Evolutionary conservation across 768 basidiomycete genomes (phyloP), one percentile per base, ranked within the genome.

Genomic region (Auriscalpium orientale): DNA sequence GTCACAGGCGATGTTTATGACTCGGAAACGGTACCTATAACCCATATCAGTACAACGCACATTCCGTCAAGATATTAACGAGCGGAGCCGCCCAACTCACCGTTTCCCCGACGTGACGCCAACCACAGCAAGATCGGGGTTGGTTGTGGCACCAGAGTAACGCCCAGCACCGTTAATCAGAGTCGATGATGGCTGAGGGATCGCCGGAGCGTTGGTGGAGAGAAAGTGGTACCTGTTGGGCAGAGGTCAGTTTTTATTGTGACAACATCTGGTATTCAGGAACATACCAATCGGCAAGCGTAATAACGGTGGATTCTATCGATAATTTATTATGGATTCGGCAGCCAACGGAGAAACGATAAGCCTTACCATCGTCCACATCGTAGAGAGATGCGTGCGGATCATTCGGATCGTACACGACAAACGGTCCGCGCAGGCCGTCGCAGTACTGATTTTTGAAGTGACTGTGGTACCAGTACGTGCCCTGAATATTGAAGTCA

Each of bases 1-100:
- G 69, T 70, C 65, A 62, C 84, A 84, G 20, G 81, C 77, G 10
- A 76, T 72, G 8, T 72, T 68, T 33, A 84, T 56, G 2, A 85
- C 38, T 4, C 83, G 76, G 67, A 84, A 78, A 15, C 83, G 76
- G 58, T 83, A 84, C 5, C 40, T 43, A 43, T 13, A 4, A 40
- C 15, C 15, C 18, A 8, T 15, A 8, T 43, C 13, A 43, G 40
- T 13, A 15, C 40, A 13, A 43, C 13, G 10, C 9, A 18, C 40
- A 43, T 13, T 13, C 4, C 18, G 2, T 4, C 4, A 18, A 18
- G 7, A 43, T 4, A 43, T 4, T 2, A 43, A 18, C 40, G 13
- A 13, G 18, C 3, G 66, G 62, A 46, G 46, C 36, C n/a, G n/a
- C n/a, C n/a, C n/a, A 68, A 2, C 69, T 62, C 2, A 67, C 62